Evolutionary conservation across 805 yeast genomes (phyloP).

Genomic region (Nakazawaea populi): DNA sequence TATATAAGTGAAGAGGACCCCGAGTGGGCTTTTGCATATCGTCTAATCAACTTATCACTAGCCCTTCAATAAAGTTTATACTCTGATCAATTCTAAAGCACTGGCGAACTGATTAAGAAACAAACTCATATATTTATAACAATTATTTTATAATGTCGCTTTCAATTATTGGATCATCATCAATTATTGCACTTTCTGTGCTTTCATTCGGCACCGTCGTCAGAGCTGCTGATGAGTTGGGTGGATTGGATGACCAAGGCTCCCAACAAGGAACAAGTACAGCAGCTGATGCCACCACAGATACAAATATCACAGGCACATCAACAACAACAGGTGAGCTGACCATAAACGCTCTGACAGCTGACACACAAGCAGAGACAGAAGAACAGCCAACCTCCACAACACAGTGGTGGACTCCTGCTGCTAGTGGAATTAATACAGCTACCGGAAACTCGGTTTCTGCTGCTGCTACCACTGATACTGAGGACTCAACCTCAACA

Average conservation of each 20-base stretch:
- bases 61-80: too few relatives aligned
- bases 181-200: conserved; percentile 4
- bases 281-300: neutral
- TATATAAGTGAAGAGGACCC: neutral
- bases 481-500: neutral
- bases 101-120: too few relatives aligned
- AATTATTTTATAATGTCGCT: conserved; percentile 6
- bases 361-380: neutral
- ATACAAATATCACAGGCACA: neutral
- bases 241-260: conserved; percentile 5
- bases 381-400: neutral
- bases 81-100: too few relatives aligned
- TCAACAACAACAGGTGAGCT: neutral
- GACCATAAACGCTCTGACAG: neutral
- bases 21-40: too few relatives aligned
- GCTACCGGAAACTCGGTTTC: too few relatives aligned
- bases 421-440: too few relatives aligned
- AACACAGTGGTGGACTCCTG: neutral
- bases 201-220: conserved; percentile 2
- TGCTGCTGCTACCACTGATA: neutral
- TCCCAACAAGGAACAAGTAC: neutral
- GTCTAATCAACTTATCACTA: too few relatives aligned
- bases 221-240: conserved; percentile 5
- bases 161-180: conserved; percentile 8
- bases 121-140: too few relatives aligned